phyloP scores from a whole-genome alignment of 495 filamentous ascomycete genomes.

The Penicillium simplicissimum region DNA sequence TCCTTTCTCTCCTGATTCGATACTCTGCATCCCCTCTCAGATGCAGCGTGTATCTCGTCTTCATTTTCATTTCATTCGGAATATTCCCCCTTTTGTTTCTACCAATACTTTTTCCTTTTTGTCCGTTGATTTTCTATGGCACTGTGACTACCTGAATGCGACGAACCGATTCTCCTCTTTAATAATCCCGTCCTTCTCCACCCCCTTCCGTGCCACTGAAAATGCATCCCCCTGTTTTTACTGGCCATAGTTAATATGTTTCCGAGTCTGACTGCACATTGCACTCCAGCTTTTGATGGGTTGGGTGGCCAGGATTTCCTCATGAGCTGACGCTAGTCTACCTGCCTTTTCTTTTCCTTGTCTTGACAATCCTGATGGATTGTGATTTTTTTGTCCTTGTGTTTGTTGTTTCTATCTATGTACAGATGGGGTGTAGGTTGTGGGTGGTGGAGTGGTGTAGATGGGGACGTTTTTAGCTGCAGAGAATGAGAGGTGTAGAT shows the following conservation, averaged over 20 bases:
- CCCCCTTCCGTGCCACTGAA: conserved; percentile 13
- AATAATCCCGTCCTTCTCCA: conserved; percentile 8
- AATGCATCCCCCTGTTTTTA: conserved; percentile 19
- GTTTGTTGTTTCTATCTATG: conserved; percentile 27
- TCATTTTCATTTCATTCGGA: conserved; percentile 21
- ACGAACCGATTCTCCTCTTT: conserved; percentile 12
- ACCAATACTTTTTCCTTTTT: conserved; percentile 18
- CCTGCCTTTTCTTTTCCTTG: conserved; percentile 18
- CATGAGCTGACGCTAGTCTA: conserved; percentile 29
- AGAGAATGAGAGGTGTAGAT: conserved; percentile 12
- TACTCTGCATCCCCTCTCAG: conserved; percentile 23
- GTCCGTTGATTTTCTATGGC: conserved; percentile 21
- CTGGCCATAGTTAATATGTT: conserved; percentile 22
- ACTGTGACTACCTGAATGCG: conserved; percentile 30
- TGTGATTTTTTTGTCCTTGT: conserved; percentile 14
- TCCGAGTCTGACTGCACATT: conserved; percentile 16
- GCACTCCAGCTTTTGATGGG: conserved; percentile 27
- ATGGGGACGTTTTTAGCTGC: too few species aligned
- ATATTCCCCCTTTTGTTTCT: conserved; percentile 38
- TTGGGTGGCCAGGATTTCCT: conserved; percentile 35
- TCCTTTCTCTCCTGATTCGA: conserved; percentile 26
- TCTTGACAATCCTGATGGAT: conserved; percentile 16
- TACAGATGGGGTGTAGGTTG: conserved; percentile 32
- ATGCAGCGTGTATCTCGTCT: conserved; percentile 26
- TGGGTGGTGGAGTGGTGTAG: not conserved